Conservation (phyloP, 148 eudicot species). For the Gaultheria prostrata region DNA sequence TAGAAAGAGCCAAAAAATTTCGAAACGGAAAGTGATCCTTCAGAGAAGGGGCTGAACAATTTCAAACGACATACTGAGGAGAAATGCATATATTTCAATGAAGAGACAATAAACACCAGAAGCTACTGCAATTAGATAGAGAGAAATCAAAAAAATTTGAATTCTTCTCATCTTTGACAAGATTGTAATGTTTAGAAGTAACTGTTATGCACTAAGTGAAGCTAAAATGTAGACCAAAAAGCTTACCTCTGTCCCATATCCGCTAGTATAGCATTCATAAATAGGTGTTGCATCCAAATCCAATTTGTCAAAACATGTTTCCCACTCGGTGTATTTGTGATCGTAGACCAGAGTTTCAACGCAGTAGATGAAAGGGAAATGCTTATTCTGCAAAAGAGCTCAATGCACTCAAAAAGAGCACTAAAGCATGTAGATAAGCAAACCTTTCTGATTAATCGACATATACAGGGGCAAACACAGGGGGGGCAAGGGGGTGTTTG, state of each 20-base stretch:
- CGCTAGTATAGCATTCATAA: conserved; percentile 41
- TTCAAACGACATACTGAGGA: background rate
- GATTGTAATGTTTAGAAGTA: background rate
- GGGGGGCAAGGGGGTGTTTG: too few relatives aligned
- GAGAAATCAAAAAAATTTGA: background rate
- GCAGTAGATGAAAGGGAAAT: conserved; percentile 67
- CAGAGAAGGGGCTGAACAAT: background rate
- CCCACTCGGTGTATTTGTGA: conserved; percentile 51
- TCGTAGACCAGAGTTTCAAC: conserved; percentile 55
- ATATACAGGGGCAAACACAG: too few relatives aligned
- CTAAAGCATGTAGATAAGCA: background rate
- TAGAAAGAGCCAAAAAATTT: too few relatives aligned
- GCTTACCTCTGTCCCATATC: conserved; percentile 55
- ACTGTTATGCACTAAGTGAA: background rate
- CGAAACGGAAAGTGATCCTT: too few relatives aligned
- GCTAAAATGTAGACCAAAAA: background rate
- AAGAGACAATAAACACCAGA: background rate
- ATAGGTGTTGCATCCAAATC: conserved; percentile 48
- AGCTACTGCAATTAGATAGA: background rate
- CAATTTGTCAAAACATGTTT: conserved; percentile 53
- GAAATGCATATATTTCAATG: background rate
- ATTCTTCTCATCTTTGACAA: background rate
- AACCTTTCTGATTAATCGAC: background rate
- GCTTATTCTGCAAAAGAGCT: conserved; percentile 46
- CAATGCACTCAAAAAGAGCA: background rate